These are phyloP conservation scores for Solanum gracilifrons DNA, from an alignment of 257 asterid species.

Conservation along the genomic window DNA sequence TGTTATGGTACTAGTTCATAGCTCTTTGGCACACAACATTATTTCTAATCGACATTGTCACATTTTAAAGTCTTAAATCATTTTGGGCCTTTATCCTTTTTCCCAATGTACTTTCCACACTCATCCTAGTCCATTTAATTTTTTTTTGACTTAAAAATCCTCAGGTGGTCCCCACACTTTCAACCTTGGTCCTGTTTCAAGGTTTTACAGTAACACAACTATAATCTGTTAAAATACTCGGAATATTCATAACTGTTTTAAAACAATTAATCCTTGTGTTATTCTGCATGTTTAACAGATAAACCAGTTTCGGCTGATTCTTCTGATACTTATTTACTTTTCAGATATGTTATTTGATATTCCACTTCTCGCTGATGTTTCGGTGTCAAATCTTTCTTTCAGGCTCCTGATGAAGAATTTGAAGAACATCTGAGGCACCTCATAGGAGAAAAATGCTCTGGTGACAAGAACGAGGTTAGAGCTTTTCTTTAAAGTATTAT, in stretches of 20 bases:
- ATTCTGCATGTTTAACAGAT: background rate
- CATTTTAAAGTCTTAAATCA: background rate
- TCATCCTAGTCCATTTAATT: background rate
- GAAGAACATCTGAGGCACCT: conserved; percentile 86
- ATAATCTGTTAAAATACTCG: background rate
- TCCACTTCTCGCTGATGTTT: background rate
- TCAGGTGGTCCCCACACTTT: background rate
- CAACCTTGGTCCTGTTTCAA: background rate
- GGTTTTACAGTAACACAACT: background rate
- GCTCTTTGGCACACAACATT: background rate
- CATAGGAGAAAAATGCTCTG: conserved; percentile 72
- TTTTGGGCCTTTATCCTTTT: background rate
- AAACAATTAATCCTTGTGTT: background rate
- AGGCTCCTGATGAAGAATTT: conserved; percentile 99
- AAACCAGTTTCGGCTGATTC: background rate
- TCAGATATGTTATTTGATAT: background rate
- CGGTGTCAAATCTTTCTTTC: background rate
- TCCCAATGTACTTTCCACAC: background rate
- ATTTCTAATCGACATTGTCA: background rate
- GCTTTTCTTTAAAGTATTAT: background rate
- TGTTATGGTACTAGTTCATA: background rate
- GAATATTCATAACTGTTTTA: background rate
- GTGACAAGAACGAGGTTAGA: conserved; percentile 77
- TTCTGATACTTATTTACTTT: background rate
- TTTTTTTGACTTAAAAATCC: background rate